Conservation (phyloP, 2,329 filamentous ascomycete species). For the Xylariaceae sp. region DNA sequence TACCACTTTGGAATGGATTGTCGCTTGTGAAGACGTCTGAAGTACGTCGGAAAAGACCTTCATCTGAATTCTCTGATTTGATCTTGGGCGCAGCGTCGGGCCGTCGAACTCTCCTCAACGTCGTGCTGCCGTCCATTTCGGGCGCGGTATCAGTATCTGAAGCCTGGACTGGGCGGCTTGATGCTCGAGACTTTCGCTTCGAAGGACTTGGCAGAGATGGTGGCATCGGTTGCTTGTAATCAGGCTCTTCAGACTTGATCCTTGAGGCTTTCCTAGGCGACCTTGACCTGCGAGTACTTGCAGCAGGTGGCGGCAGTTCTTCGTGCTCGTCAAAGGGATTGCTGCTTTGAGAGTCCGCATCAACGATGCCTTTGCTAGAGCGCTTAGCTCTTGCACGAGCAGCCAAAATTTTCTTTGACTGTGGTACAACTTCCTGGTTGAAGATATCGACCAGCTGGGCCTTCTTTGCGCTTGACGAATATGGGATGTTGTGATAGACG, state of each 20-base stretch:
- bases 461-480: constrained; percentile 91
- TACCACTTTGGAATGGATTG: constrained; percentile 91
- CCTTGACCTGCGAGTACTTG: constrained; percentile 53
- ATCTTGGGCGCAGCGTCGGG: constrained; percentile 49
- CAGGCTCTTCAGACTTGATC: constrained; percentile 56
- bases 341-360: constrained; percentile 67
- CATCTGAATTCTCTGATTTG: constrained; percentile 58
- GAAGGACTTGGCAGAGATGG: constrained; percentile 50
- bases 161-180: constrained; percentile 56
- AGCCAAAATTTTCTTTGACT: constrained; percentile 74
- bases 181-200: constrained; percentile 57
- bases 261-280: constrained; percentile 59
- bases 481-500: constrained; percentile 82
- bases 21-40: constrained; percentile 76
- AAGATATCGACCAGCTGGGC: constrained; percentile 83
- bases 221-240: constrained; percentile 40
- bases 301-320: constrained; percentile 50
- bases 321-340: constrained; percentile 64
- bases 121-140: constrained; percentile 44
- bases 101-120: constrained; percentile 38
- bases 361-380: constrained; percentile 81
- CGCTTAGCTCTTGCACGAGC: constrained; percentile 79
- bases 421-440: constrained; percentile 74
- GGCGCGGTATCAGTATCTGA: constrained; percentile 55
- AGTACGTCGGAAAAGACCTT: constrained; percentile 44